Percentiles rank a stretch among this genome's conserved stretches.
phyloP scores from a whole-genome alignment of 1,284 basidiomycete genomes.

The Ustilago curta region DNA sequence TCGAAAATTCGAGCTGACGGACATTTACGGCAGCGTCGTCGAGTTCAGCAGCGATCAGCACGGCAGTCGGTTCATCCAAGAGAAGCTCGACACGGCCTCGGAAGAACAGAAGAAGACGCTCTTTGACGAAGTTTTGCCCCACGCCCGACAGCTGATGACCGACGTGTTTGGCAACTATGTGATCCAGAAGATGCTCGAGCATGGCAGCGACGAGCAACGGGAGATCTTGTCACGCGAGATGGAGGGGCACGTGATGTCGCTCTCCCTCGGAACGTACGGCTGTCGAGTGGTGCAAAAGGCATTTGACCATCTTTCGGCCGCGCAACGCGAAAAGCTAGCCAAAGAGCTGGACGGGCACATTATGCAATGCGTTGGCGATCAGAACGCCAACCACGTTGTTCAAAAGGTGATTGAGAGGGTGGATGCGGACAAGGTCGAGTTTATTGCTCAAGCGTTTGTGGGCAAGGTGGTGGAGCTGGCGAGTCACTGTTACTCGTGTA shows the following conservation, averaged over 20 bases:
- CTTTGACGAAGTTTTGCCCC: slow-evolving; percentile 92
- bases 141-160: slow-evolving; percentile 82
- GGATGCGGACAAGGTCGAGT: slow-evolving; percentile 80
- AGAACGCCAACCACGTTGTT: slow-evolving; percentile 92
- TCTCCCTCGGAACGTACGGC: slow-evolving; percentile 94
- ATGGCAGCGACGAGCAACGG: slow-evolving; percentile 78
- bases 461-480: slow-evolving; percentile 87
- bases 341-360: slow-evolving; percentile 84
- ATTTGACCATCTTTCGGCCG: slow-evolving; percentile 73
- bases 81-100: slow-evolving; percentile 74
- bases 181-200: slow-evolving; percentile 95
- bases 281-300: slow-evolving; percentile 75
- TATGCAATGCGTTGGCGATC: slow-evolving; percentile 87
- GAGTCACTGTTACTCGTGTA: slow-evolving; percentile 92
- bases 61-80: slow-evolving; percentile 75
- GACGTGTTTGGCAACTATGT: slow-evolving; percentile 97
- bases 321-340: slow-evolving; percentile 49
- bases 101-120: slow-evolving; percentile 74
- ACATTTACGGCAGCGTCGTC: slow-evolving; percentile 85
- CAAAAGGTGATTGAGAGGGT: slow-evolving; percentile 67
- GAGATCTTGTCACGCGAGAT: slow-evolving; percentile 79
- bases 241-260: slow-evolving; percentile 80
- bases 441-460: slow-evolving; percentile 79
- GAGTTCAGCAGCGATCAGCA: slow-evolving; percentile 96
- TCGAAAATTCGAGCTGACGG: slow-evolving; percentile 73